These are phyloP conservation scores for Clarireedia hainanense DNA, from an alignment of 2,329 filamentous ascomycete genomes.

Conservation along the genomic window DNA sequence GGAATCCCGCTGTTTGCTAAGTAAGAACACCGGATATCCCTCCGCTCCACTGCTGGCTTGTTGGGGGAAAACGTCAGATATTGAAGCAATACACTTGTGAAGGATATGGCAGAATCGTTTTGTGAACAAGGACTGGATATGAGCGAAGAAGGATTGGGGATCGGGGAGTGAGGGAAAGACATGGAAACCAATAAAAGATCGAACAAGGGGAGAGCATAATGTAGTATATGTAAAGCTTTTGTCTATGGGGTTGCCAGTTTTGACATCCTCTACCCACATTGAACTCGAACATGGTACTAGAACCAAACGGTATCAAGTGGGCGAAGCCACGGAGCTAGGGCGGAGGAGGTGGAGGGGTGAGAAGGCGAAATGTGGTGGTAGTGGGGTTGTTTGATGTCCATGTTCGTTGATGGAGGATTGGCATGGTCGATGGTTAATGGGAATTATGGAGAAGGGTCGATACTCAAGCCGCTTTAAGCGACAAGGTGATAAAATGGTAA, in stretches of 20 bases:
- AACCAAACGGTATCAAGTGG: neutral
- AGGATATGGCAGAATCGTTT: neutral
- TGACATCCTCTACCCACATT: no score
- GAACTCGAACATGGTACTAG: no score
- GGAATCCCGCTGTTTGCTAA: neutral
- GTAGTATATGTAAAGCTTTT: no score
- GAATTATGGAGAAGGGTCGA: neutral
- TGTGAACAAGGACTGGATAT: no score
- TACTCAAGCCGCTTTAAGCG: slow-evolving; percentile 4
- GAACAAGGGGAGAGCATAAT: no score
- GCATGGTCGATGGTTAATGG: neutral
- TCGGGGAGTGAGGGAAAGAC: no score
- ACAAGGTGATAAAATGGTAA: neutral
- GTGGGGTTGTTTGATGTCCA: neutral
- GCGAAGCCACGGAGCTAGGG: neutral
- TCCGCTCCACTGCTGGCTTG: neutral
- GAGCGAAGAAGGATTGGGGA: no score
- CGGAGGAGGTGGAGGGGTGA: neutral
- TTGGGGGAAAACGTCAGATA: neutral
- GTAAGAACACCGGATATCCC: neutral
- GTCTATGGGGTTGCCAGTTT: no score
- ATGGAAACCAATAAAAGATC: no score
- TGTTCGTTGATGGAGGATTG: neutral
- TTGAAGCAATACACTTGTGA: no score
- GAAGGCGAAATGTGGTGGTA: neutral